phyloP scores from a whole-genome alignment of 768 basidiomycete species.

The Lepiota venenata region DNA sequence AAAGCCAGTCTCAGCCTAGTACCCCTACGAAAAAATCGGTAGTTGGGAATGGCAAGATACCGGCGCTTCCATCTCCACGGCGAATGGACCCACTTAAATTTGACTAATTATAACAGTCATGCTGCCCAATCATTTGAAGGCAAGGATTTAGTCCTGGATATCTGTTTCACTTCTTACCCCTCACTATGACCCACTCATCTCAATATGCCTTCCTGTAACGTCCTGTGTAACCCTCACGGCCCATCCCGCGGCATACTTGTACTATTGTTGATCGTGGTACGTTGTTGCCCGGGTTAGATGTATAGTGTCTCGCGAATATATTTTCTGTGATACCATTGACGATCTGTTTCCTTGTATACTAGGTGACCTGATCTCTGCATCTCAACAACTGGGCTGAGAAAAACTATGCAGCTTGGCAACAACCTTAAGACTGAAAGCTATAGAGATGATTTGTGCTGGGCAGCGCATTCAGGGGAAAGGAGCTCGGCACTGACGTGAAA shows the following conservation, averaged over 20 bases:
- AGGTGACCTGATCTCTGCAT: too few relatives aligned
- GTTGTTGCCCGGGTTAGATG: background rate
- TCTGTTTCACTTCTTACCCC: background rate
- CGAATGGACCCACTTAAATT: conserved; percentile 25
- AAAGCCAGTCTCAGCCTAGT: conserved; percentile 12
- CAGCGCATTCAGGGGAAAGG: too few relatives aligned
- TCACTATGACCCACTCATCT: background rate
- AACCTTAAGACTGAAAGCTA: too few relatives aligned
- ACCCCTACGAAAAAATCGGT: conserved; percentile 23
- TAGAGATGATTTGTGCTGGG: too few relatives aligned
- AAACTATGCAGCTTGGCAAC: too few relatives aligned
- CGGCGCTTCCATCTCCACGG: conserved; percentile 38
- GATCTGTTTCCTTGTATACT: background rate
- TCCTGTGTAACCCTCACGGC: too few relatives aligned
- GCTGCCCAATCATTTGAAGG: background rate
- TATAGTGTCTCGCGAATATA: conserved; percentile 1
- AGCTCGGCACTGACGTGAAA: too few relatives aligned
- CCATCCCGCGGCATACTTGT: background rate
- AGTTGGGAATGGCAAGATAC: conserved; percentile 14
- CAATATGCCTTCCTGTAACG: background rate
- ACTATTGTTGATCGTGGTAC: conserved; percentile 8
- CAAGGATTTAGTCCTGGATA: background rate
- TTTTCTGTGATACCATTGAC: background rate
- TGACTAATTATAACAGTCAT: conserved; percentile 11
- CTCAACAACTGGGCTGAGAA: too few relatives aligned